A percentile compares a stretch with the other conserved stretches of the same genome.
Conservation (phyloP, 1,284 basidiomycete genomes). For the Leccinum insolens region DNA sequence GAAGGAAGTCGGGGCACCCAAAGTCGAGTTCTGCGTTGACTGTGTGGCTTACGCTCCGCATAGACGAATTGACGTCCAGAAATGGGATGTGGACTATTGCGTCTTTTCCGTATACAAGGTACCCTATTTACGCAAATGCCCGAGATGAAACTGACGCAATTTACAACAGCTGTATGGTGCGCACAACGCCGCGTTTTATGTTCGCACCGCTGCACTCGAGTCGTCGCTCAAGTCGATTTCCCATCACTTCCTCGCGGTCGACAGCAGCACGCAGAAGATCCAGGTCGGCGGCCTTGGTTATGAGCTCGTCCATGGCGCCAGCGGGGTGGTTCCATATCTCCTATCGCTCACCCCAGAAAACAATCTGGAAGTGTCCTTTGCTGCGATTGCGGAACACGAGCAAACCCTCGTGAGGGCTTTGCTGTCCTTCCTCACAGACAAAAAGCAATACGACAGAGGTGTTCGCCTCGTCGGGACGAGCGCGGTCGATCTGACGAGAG, state of each 20-base stretch:
- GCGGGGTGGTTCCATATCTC: constrained; percentile 67
- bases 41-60: constrained; percentile 84
- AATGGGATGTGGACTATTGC: constrained; percentile 77
- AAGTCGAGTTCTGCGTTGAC: constrained; percentile 70
- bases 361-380: constrained; percentile 50
- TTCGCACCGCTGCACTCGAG: constrained; percentile 47
- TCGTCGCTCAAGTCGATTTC: constrained; percentile 57
- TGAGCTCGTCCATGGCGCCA: constrained; percentile 64
- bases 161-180: constrained; percentile 68
- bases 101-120: constrained; percentile 82
- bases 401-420: constrained; percentile 43
- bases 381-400: constrained; percentile 49
- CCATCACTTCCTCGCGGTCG: constrained; percentile 72
- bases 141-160: neutral
- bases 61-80: constrained; percentile 65
- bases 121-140: constrained; percentile 2
- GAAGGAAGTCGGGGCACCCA: constrained; percentile 52
- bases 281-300: constrained; percentile 76
- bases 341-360: constrained; percentile 54
- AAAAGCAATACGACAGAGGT: constrained; percentile 51
- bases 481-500: constrained; percentile 43
- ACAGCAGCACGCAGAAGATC: constrained; percentile 58
- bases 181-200: constrained; percentile 70
- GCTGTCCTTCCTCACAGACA: constrained; percentile 42
- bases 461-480: constrained; percentile 71